Base-by-base conservation (phyloP, 495 filamentous ascomycete genomes). In the Lasiosphaeriaceae sp. region DNA sequence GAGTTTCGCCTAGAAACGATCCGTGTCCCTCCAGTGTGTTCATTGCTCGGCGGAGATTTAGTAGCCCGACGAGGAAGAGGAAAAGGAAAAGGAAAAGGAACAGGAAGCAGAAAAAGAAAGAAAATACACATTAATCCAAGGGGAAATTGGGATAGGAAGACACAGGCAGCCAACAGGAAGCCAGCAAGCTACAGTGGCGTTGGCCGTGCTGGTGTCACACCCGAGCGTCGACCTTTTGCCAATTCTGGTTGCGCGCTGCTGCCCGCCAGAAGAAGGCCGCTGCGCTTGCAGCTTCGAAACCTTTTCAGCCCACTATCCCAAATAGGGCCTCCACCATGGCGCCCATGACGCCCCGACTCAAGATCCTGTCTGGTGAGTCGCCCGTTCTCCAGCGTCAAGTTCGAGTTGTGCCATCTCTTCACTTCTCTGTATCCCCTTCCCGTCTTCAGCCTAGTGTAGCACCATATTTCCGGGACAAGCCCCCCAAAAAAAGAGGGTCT, bases 321-420 rank as follows among this genome's bases (percentile, higher is more conserved):
- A 59, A 64, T 70, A 64, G 66, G 70, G 75, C 62, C 64, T 69
- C 71, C 62, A 67, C 68, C 61, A 79, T 79, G 77, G 74, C 74
- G 70, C 76, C 77, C 66, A 66, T 78, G 66, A 71, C 77, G 70
- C 74, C 77, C 64, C 75, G 77, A 74, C 72, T 79, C 61, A 80
- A 76, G 75, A 75, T 78, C 67, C 70, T 80, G 55, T 78, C 77
- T 70, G 77, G 77, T 80, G 62, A 68, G 77, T 74, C 57, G 51
- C 50, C 52, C 35, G 34, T 60, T 53, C 61, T 50, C 55, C 64
- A 55, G 67, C 55, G 58, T 62, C 57, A 52, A 54, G 58, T 64
- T 47, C n/a, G 55, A 54, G 47, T 59, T 64, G 60, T 63, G 37
- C 68, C 57, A 46, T 56, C 55, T 59, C 55, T 56, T 57, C 50